Percentiles rank a stretch among this genome's conserved stretches.
These are phyloP conservation scores for Lepidium aucheri DNA, from an alignment of 345 rosid genomes.

Conservation along the genomic window DNA sequence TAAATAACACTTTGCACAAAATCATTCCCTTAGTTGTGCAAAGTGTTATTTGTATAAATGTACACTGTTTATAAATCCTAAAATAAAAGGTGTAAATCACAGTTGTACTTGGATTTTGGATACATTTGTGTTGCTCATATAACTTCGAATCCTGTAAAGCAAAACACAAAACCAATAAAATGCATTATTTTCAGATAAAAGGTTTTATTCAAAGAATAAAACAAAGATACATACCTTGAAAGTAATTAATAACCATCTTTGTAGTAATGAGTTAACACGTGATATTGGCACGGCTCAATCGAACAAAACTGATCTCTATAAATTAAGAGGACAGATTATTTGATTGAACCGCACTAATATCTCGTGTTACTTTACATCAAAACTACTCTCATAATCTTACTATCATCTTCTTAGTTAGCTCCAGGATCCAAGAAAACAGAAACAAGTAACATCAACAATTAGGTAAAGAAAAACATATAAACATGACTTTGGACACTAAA, in stretches of 20 bases:
- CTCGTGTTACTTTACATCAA: constrained; percentile 29
- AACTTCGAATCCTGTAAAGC: background rate
- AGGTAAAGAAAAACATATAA: background rate
- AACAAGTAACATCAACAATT: background rate
- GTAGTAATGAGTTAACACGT: constrained; percentile 21
- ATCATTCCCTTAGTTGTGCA: background rate
- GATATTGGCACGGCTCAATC: constrained; percentile 99
- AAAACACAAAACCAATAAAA: too few species aligned
- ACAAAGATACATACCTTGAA: background rate
- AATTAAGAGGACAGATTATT: constrained; percentile 29
- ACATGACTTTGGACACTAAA: background rate
- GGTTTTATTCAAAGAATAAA: too few species aligned
- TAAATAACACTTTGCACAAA: background rate
- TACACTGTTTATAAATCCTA: too few species aligned
- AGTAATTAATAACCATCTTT: background rate
- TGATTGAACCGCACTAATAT: constrained; percentile 95
- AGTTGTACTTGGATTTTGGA: constrained; percentile 15
- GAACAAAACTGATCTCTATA: constrained; percentile 39
- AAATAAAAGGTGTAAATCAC: background rate
- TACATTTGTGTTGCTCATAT: background rate
- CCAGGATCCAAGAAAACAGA: background rate
- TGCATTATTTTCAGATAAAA: too few species aligned
- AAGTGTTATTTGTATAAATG: too few species aligned
- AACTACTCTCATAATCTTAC: background rate
- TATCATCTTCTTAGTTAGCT: background rate